Percentiles rank a stretch among this genome's conserved stretches.
Conservation (phyloP, 2,329 filamentous ascomycete species). For the Ascochyta lentis region DNA sequence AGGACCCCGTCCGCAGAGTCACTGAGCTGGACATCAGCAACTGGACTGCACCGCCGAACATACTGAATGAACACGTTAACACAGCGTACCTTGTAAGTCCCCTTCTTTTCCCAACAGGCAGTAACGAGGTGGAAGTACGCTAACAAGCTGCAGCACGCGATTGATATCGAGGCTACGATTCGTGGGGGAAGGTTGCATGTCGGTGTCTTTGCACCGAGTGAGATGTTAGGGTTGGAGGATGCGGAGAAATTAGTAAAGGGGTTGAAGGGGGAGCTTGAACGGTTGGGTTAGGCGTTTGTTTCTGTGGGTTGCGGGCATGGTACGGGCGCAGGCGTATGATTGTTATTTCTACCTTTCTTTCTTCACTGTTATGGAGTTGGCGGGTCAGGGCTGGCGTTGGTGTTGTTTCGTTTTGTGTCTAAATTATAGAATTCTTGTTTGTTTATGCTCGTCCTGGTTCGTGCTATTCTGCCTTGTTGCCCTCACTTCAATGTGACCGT, state of each 20-base stretch:
- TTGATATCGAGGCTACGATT: slow-evolving; percentile 64
- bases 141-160: slow-evolving; percentile 52
- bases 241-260: slow-evolving; percentile 30
- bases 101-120: too few relatives aligned
- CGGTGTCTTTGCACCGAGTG: slow-evolving; percentile 59
- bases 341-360: too few relatives aligned
- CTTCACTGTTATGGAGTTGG: too few relatives aligned
- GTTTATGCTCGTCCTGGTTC: too few relatives aligned
- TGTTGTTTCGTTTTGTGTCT: too few relatives aligned
- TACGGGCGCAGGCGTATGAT: too few relatives aligned
- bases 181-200: slow-evolving; percentile 57
- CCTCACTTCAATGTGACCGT: too few relatives aligned
- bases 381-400: too few relatives aligned
- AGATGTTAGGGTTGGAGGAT: slow-evolving; percentile 50
- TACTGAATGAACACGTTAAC: slow-evolving; percentile 33
- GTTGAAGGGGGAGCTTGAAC: not conserved
- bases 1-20: slow-evolving; percentile 27
- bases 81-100: slow-evolving; percentile 49
- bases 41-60: slow-evolving; percentile 24
- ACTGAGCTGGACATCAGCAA: slow-evolving; percentile 5
- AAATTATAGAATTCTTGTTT: too few relatives aligned
- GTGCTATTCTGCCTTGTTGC: too few relatives aligned
- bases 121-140: not conserved
- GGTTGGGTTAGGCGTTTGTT: not conserved
- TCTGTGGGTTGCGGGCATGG: too few relatives aligned